Evolutionary conservation across 495 filamentous ascomycete species (phyloP), one percentile per base, ranked within the genome.

Genomic region (Aspergillus diversus): DNA sequence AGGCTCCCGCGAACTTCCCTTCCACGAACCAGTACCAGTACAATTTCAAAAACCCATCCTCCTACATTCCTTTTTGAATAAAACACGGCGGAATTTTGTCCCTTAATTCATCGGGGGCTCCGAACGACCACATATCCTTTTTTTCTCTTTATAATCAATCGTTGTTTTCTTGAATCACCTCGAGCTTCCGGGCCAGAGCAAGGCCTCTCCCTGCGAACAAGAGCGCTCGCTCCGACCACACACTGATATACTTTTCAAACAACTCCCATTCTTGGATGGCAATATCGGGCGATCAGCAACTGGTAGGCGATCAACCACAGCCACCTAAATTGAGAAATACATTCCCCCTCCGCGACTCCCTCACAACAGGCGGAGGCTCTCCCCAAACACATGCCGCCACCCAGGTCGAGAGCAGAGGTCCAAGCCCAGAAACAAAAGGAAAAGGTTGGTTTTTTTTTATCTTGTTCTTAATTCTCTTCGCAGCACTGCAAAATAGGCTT

Each of bases 391-490:
- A 85, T 85, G 83, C 83, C 79, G 80, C 75, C 79, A 71, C 73
- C 76, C 71, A 92, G 87, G 84, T 86, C 84, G 60, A 93, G 90
- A 84, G 89, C 90, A 79, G 93, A 95, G 83, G 83, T 90, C 78
- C 90, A 92, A 83, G 90, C 89, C 84, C 90, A 95, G 78, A 93
- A 93, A 81, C 90, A 90, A 72, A 97, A 94, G 83, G 90, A 90
- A 75, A 97, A 97, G 90, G 93, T 96, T 66, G 63, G 83, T 79
- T 51, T 49, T 61, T 60, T 15, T 7, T 60, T 17, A 21, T 27
- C n/a, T 5, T 27, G 21, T 27, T 27, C 2, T 27, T 27, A 27
- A 27, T 27, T 27, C 21, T 27, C 21, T 27, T 27, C 21, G 21
- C 21, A 27, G 21, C 21, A 27, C 21, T 27, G 21, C 21, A 27